Base-by-base conservation (phyloP, 305 asterid species). In the Fraxinus ornus region DNA sequence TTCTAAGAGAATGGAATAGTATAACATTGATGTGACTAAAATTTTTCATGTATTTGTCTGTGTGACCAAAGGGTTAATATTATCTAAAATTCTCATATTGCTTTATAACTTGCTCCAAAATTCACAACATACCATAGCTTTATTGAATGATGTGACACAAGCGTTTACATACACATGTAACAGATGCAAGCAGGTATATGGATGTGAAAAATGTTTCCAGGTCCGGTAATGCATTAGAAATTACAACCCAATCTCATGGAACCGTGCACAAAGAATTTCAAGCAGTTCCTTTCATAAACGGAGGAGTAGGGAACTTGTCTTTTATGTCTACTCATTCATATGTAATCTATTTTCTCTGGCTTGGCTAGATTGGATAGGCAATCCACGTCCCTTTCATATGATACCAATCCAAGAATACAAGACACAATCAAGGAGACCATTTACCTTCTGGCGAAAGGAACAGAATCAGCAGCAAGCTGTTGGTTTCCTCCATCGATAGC, bases 381-480 rank as follows among this genome's bases (percentile, higher is more conserved):
- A 57, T 57, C 28, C 28, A 57, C 28, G 22, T 6, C 62, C 8
- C 62, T 15, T 4, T 15, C 62, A 15, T 17, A 49, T 49, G 62
- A 49, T 49, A 49, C 21, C 62, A 49, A 17, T 49, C 62, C 62
- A 49, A 15, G 62, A 15, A 49, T 57, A 57, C 2, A 19, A 19
- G 28, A 57, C 28, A 7, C 9, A 82, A 7, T 71, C 76, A 4
- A 2, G 75, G 44, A 81, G n/a, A 74, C 17, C 24, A 44, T 71
- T 60, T 86, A 91, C 97, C 90, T 91, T 86, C 94, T 86, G 39
- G 95, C 91, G 44, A 84, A 86, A 39, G 85, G 81, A 28, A 89
- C 39, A 10, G 89, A 80, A 82, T 88, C 88, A n/a, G 89, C 82
- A 62, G 79, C 84, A 49, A 75, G 35, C 44, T 84, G 83, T 83